A percentile compares a stretch with the other conserved stretches of the same genome.
Evolutionary conservation across 2,329 filamentous ascomycete species (phyloP).

Genomic region (Fusarium piperis): DNA sequence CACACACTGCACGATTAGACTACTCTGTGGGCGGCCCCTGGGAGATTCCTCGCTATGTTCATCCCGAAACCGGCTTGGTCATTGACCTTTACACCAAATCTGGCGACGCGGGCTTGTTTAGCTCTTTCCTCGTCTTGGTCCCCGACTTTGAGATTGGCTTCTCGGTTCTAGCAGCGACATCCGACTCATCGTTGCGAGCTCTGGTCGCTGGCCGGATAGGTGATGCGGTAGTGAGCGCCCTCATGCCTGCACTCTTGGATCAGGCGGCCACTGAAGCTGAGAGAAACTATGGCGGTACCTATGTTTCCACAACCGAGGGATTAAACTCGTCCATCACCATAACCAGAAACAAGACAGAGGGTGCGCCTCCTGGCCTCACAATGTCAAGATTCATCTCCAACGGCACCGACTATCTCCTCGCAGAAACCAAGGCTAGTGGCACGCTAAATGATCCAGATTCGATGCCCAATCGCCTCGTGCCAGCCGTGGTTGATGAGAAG

Average conservation of each 20-base stretch:
- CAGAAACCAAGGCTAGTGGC: background rate
- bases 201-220: constrained; percentile 2
- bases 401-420: background rate
- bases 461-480: background rate
- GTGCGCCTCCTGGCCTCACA: constrained; percentile 6
- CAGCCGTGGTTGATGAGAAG: background rate
- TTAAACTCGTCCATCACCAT: constrained; percentile 21
- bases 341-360: constrained; percentile 13
- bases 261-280: constrained; percentile 19
- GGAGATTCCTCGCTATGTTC: constrained; percentile 52
- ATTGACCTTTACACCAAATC: constrained; percentile 42
- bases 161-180: constrained; percentile 47
- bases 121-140: constrained; percentile 51
- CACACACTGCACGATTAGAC: constrained; percentile 50
- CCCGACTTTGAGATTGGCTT: constrained; percentile 56
- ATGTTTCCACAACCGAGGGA: background rate
- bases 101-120: background rate
- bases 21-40: constrained; percentile 52
- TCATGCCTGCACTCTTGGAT: constrained; percentile 14
- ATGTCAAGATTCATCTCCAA: constrained; percentile 17
- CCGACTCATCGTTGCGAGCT: background rate
- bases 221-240: background rate
- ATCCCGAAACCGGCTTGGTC: constrained; percentile 52
- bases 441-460: background rate
- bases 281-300: constrained; percentile 20